These are phyloP conservation scores for Cordyceps javanica DNA, from an alignment of 2,329 filamentous ascomycete species.

Conservation along the genomic window DNA sequence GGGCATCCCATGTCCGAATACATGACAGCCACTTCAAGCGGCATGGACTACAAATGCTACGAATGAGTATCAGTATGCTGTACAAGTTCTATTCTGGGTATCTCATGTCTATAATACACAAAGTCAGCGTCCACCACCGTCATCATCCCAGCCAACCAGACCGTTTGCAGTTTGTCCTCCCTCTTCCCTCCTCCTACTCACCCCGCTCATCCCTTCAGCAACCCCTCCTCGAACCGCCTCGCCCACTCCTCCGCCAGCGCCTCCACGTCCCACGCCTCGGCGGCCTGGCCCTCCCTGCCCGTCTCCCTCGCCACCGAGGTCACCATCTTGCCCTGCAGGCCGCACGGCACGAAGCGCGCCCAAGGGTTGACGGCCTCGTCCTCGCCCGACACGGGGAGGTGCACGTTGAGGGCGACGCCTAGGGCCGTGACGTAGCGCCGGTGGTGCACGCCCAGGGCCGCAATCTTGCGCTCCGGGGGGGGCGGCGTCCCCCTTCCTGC, in stretches of 20 bases:
- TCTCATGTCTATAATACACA: not conserved
- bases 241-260: conserved; percentile 28
- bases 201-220: conserved; percentile 14
- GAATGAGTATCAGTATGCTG: conserved; percentile 8
- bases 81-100: not conserved
- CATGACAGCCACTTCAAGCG: not conserved
- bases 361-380: conserved; percentile 41
- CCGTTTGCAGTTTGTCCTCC: not conserved
- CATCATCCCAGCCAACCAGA: too few relatives aligned
- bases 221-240: conserved; percentile 27
- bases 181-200: not conserved
- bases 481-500: too few relatives aligned
- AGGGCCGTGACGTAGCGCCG: conserved; percentile 76
- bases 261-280: conserved; percentile 22
- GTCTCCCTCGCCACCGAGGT: conserved; percentile 64
- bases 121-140: not conserved
- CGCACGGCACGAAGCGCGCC: conserved; percentile 81
- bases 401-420: conserved; percentile 76
- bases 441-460: conserved; percentile 87
- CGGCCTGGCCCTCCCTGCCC: conserved; percentile 14
- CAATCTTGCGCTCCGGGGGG: conserved; percentile 69
- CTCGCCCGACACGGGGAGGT: conserved; percentile 44
- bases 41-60: not conserved
- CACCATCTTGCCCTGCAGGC: conserved; percentile 69
- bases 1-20: too few relatives aligned